These are phyloP conservation scores for Claviceps capensis DNA, from an alignment of 2,329 filamentous ascomycete genomes.

Conservation along the genomic window DNA sequence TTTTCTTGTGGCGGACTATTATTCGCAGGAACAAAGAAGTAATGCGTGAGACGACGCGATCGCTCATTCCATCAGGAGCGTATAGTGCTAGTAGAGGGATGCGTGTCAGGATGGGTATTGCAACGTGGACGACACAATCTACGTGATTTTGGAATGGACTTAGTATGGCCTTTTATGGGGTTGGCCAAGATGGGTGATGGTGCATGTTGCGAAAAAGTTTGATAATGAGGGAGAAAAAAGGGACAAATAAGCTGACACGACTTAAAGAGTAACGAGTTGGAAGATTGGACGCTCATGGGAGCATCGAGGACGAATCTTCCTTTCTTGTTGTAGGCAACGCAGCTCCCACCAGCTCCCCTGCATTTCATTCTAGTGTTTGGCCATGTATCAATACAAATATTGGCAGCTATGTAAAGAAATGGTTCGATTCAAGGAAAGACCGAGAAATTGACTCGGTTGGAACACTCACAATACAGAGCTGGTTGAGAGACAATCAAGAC, in stretches of 20 bases:
- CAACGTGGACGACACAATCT: background rate
- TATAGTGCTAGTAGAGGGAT: background rate
- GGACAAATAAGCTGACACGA: background rate
- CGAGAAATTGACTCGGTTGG: no score
- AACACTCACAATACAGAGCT: no score
- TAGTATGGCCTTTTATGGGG: no score
- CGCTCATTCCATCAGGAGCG: no score
- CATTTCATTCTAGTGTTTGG: background rate
- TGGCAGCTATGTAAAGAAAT: background rate
- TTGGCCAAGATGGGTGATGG: background rate
- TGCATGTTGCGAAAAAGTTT: background rate
- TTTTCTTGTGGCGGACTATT: conserved; percentile 83
- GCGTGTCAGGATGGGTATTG: background rate
- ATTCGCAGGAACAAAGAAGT: conserved; percentile 24
- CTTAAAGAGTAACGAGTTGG: background rate
- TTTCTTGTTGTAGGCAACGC: background rate
- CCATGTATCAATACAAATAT: background rate
- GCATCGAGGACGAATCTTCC: background rate
- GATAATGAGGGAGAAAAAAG: background rate
- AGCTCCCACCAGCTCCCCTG: background rate
- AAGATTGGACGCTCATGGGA: background rate
- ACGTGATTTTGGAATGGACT: no score
- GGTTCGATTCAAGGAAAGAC: no score
- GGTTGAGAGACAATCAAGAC: no score
- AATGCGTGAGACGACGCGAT: background rate